Percentiles rank a stretch among this genome's conserved stretches.
These are phyloP conservation scores for Coix lacrymajobi DNA, from an alignment of 176 grass and related monocot genomes.

Conservation along the genomic window DNA sequence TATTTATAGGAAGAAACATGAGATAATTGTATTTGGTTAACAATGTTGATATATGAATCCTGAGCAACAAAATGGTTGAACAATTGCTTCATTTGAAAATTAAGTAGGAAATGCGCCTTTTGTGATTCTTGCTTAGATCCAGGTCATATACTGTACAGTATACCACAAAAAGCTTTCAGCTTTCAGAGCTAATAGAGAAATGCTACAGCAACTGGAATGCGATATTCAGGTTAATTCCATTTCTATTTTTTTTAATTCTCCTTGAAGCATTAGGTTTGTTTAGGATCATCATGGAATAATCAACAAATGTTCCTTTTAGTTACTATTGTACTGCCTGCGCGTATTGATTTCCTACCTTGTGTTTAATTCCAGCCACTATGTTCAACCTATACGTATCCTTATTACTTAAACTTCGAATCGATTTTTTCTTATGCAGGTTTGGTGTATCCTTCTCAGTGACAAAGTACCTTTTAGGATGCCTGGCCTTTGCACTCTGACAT, in stretches of 20 bases:
- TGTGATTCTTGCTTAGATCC: not conserved
- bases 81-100: not conserved
- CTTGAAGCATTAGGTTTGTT: not conserved
- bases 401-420: slow-evolving; percentile 6
- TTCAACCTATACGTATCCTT: not conserved
- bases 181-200: slow-evolving; percentile 63
- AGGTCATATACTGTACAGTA: slow-evolving; percentile 55
- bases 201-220: slow-evolving; percentile 53
- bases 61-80: slow-evolving; percentile 4
- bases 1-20: slow-evolving; percentile 14
- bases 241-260: not conserved
- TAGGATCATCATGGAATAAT: not conserved
- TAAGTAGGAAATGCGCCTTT: no score
- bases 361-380: slow-evolving; percentile 22
- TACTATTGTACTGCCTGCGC: not conserved
- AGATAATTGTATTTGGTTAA: not conserved
- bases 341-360: no score
- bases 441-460: slow-evolving; percentile 81
- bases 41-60: not conserved
- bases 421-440: slow-evolving; percentile 59
- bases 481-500: slow-evolving; percentile 69
- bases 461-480: slow-evolving; percentile 83
- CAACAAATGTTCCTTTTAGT: not conserved
- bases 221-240: slow-evolving; percentile 64
- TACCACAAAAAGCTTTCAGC: slow-evolving; percentile 49